Conservation (phyloP, 2,329 filamentous ascomycete genomes). For the Trichoderma breve region DNA sequence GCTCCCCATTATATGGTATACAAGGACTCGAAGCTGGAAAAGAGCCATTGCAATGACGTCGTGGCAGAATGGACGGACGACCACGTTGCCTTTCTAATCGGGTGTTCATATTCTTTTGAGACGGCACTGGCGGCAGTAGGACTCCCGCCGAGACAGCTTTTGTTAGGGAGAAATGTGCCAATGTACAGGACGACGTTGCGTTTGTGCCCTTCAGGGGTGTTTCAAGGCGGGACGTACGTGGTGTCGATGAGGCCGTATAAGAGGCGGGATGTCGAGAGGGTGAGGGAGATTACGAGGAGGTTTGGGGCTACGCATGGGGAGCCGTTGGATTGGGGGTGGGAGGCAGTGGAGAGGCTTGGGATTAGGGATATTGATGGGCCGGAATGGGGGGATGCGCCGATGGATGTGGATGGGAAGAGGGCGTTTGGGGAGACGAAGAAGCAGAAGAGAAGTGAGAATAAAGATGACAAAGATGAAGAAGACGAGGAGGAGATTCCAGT, state of each 20-base stretch:
- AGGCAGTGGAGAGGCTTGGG: constrained; percentile 50
- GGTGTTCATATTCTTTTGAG: constrained; percentile 65
- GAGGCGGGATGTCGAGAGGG: constrained; percentile 46
- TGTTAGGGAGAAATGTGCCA: constrained; percentile 50
- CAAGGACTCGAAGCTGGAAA: constrained; percentile 42
- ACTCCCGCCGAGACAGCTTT: constrained; percentile 50
- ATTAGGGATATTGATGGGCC: constrained; percentile 51
- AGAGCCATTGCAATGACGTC: constrained; percentile 43
- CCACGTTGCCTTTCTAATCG: constrained; percentile 62
- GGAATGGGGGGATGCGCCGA: constrained; percentile 56
- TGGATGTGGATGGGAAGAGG: constrained; percentile 39
- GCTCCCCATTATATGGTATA: constrained; percentile 60
- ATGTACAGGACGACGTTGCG: constrained; percentile 61
- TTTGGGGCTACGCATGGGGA: constrained; percentile 62
- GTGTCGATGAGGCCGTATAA: constrained; percentile 64
- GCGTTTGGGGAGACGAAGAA: constrained; percentile 30
- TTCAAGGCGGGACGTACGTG: constrained; percentile 53
- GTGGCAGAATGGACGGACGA: constrained; percentile 52
- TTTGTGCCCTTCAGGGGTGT: constrained; percentile 57
- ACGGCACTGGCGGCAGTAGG: constrained; percentile 50
- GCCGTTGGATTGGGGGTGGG: constrained; percentile 64
- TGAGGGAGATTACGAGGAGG: constrained; percentile 53
- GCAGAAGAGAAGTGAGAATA: constrained; percentile 25
- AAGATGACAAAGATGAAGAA: constrained; percentile 14
- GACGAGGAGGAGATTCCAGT: constrained; percentile 47